These are phyloP conservation scores for Vickermania spadyakhi DNA, from an alignment of 208 protist species.

Conservation along the genomic window DNA sequence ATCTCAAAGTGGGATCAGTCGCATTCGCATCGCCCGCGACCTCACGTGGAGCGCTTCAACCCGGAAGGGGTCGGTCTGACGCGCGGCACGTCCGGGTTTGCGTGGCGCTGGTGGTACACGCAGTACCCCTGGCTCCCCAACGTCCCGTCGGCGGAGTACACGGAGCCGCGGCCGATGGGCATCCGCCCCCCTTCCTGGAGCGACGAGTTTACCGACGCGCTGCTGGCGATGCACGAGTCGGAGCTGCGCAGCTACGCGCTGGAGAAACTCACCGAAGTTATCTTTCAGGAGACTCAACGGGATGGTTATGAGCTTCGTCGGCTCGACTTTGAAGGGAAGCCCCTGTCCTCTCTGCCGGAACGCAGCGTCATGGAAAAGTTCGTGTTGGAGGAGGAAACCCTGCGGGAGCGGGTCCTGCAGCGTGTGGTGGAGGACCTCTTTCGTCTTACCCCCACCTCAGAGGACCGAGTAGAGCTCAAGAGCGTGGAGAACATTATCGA, in stretches of 20 bases:
- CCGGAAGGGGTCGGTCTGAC: slow-evolving; percentile 77
- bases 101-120: slow-evolving; percentile 89
- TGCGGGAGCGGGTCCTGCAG: slow-evolving; percentile 79
- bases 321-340: slow-evolving; percentile 89
- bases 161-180: slow-evolving; percentile 16
- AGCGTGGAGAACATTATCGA: slow-evolving; percentile 78
- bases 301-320: slow-evolving; percentile 89
- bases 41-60: slow-evolving; percentile 80
- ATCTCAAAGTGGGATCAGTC: slow-evolving; percentile 84
- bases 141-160: slow-evolving; percentile 47
- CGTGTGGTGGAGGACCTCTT: slow-evolving; percentile 84
- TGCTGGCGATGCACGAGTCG: slow-evolving; percentile 63
- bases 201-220: slow-evolving; percentile 59
- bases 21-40: slow-evolving; percentile 77
- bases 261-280: slow-evolving; percentile 79
- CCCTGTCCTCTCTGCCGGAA: slow-evolving; percentile 80
- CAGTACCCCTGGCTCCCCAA: slow-evolving; percentile 89
- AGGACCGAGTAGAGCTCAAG: slow-evolving; percentile 66
- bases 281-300: slow-evolving; percentile 77
- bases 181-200: slow-evolving; percentile 69
- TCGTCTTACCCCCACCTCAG: slow-evolving; percentile 64
- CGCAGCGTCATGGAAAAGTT: slow-evolving; percentile 80
- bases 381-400: slow-evolving; percentile 86
- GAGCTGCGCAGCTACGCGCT: slow-evolving; percentile 67
- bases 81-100: slow-evolving; percentile 59